A percentile compares a stretch with the other conserved stretches of the same genome.
Conservation (phyloP, 805 yeast species). For the Candida multigemmis region DNA sequence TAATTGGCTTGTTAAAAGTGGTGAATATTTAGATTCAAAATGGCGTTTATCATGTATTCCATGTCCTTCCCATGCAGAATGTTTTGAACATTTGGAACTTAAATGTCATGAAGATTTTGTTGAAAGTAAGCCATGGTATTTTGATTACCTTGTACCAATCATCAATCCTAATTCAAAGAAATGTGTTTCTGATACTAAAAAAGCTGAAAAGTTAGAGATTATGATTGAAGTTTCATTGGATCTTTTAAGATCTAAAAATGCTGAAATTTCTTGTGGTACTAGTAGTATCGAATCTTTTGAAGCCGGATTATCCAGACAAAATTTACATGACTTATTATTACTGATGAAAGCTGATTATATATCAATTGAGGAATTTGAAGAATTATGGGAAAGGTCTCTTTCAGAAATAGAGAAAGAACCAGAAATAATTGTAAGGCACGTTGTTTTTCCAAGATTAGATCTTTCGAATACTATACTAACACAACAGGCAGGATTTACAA, state of each 20-base stretch:
- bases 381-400: slow-evolving; percentile 62
- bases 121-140: slow-evolving; percentile 41
- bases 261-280: slow-evolving; percentile 52
- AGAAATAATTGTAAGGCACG: slow-evolving; percentile 74
- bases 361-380: slow-evolving; percentile 59
- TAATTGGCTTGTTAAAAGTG: slow-evolving; percentile 26
- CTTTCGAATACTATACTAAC: slow-evolving; percentile 10
- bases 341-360: slow-evolving; percentile 37
- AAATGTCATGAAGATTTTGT: slow-evolving; percentile 67
- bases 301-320: slow-evolving; percentile 43
- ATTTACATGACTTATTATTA: slow-evolving; percentile 44
- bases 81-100: slow-evolving; percentile 50
- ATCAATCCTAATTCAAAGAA: slow-evolving; percentile 35
- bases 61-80: slow-evolving; percentile 78
- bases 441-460: slow-evolving; percentile 12
- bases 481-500: slow-evolving; percentile 11
- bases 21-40: slow-evolving; percentile 33
- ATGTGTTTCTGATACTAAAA: slow-evolving; percentile 70
- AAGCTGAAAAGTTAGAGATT: slow-evolving; percentile 56
- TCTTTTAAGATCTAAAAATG: slow-evolving; percentile 59
- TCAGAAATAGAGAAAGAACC: slow-evolving; percentile 56
- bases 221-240: slow-evolving; percentile 61
- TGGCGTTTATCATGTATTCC: slow-evolving; percentile 57
- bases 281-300: slow-evolving; percentile 29
- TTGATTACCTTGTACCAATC: slow-evolving; percentile 53